Evolutionary conservation across 148 eudicot genomes (phyloP).

Genomic region (Silene latifolia): DNA sequence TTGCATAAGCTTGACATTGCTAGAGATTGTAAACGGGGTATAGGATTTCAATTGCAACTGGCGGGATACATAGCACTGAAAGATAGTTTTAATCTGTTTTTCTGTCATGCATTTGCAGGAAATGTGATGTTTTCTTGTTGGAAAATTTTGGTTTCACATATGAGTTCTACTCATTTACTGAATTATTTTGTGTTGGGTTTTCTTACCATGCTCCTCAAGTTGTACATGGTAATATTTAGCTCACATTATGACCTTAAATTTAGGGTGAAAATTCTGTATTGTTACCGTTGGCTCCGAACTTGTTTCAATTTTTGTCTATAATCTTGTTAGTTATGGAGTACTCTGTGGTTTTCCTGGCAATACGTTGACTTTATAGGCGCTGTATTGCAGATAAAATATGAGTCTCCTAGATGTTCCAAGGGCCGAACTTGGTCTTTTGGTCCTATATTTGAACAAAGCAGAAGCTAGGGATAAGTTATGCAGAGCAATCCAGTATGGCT

Average conservation of each 20-base stretch:
- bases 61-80: not conserved
- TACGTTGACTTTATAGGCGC: slow-evolving; percentile 25
- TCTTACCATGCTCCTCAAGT: too few species aligned
- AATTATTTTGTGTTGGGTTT: too few species aligned
- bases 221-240: too few species aligned
- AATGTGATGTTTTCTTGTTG: too few species aligned
- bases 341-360: not conserved
- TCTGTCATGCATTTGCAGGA: too few species aligned
- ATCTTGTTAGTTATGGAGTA: not conserved
- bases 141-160: too few species aligned
- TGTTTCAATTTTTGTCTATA: not conserved
- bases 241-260: not conserved
- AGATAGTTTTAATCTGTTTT: too few species aligned
- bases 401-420: slow-evolving; percentile 66
- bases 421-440: slow-evolving; percentile 79
- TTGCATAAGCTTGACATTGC: not conserved
- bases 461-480: slow-evolving; percentile 99
- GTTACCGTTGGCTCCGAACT: not conserved
- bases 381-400: slow-evolving; percentile 40
- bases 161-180: too few species aligned
- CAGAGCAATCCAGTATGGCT: slow-evolving; percentile 98
- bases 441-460: slow-evolving; percentile 90
- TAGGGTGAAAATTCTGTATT: not conserved
- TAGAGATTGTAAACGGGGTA: too few species aligned
- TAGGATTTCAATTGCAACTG: not conserved